These are phyloP conservation scores for Vaccinium macrocarpon DNA, from an alignment of 148 eudicot genomes.

Conservation along the genomic window DNA sequence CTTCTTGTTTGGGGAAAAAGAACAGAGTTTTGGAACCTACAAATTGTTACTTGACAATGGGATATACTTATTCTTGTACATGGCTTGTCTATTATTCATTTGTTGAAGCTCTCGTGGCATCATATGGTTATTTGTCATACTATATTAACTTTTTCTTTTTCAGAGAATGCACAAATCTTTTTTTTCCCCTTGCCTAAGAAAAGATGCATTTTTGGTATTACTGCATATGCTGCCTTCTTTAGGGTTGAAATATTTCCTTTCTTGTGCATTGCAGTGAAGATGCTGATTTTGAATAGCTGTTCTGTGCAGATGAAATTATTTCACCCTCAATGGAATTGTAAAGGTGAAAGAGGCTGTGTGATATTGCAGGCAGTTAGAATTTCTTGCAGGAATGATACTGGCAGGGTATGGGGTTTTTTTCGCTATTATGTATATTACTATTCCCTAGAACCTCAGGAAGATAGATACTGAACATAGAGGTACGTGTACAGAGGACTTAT, in stretches of 20 bases:
- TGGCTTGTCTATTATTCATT: neutral
- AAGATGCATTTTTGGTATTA: neutral
- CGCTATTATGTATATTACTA: conserved; percentile 53
- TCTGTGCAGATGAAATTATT: conserved; percentile 29
- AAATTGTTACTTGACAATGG: conserved; percentile 5
- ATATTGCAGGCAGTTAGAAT: conserved; percentile 15
- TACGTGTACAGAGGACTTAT: conserved; percentile 70
- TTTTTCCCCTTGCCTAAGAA: neutral
- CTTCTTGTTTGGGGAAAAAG: neutral
- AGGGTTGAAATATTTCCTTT: conserved; percentile 4
- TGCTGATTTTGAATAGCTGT: conserved; percentile 12
- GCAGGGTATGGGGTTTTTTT: conserved; percentile 32
- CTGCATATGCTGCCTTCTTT: neutral
- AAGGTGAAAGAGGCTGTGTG: conserved; percentile 18
- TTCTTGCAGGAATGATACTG: conserved; percentile 23
- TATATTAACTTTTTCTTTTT: neutral
- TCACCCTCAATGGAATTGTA: conserved; percentile 23
- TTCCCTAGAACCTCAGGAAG: conserved; percentile 44
- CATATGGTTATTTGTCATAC: neutral
- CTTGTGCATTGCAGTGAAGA: neutral
- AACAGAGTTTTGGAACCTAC: neutral
- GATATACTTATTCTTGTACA: neutral
- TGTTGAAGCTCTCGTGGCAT: neutral
- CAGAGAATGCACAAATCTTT: neutral
- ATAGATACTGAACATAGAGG: conserved; percentile 52